Evolutionary conservation across 1,284 basidiomycete species (phyloP).

Genomic region (Volvariella surrecta): DNA sequence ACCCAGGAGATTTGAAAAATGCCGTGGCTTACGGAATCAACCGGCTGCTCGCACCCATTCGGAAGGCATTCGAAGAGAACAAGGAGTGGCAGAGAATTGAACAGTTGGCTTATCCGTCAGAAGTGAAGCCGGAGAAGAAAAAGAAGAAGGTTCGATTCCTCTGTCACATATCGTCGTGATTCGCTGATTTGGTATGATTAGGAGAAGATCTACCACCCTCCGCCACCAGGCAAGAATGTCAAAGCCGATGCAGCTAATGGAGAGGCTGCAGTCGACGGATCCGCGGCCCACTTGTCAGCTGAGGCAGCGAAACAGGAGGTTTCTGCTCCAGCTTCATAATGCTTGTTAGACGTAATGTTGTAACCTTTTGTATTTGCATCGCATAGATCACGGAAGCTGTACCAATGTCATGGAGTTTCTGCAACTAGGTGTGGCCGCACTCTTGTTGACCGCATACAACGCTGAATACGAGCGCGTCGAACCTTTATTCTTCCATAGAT

Average conservation of each 20-base stretch:
- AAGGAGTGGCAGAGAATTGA: slow-evolving; percentile 80
- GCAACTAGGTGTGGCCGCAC: too few species aligned
- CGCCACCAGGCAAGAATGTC: slow-evolving; percentile 68
- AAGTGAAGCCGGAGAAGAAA: slow-evolving; percentile 55
- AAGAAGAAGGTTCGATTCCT: slow-evolving; percentile 42
- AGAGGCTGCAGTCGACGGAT: slow-evolving; percentile 6
- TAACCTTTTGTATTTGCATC: too few species aligned
- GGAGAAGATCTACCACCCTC: slow-evolving; percentile 74
- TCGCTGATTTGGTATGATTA: slow-evolving; percentile 16
- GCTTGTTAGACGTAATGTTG: too few species aligned
- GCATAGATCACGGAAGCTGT: too few species aligned
- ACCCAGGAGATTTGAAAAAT: slow-evolving; percentile 88
- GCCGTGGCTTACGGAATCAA: slow-evolving; percentile 76
- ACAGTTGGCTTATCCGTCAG: slow-evolving; percentile 79
- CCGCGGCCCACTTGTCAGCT: slow-evolving; percentile 9
- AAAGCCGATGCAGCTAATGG: slow-evolving; percentile 23
- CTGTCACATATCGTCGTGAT: not conserved
- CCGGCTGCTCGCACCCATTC: slow-evolving; percentile 77
- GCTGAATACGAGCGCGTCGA: too few species aligned
- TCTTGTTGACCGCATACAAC: too few species aligned
- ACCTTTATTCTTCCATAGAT: too few species aligned
- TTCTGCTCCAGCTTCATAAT: too few species aligned
- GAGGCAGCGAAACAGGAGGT: slow-evolving; percentile 11
- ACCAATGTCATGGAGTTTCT: too few species aligned
- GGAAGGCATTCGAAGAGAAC: slow-evolving; percentile 65